A percentile compares a stretch with the other conserved stretches of the same genome.
Conservation (phyloP, 2,329 filamentous ascomycete genomes). For the Elsinoe australis region DNA sequence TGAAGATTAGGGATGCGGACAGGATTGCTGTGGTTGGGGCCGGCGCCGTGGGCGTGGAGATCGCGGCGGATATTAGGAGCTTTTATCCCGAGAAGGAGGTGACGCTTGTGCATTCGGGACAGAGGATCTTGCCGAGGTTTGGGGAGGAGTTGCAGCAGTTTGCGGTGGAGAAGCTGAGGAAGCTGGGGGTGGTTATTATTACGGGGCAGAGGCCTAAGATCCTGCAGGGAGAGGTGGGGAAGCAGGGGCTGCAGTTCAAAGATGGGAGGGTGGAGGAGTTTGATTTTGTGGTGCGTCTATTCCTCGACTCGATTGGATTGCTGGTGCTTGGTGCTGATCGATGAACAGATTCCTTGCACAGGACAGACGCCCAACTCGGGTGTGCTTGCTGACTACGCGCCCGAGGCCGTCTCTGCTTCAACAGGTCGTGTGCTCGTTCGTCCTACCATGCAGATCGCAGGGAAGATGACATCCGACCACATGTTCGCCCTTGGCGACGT, state of each 20-base stretch:
- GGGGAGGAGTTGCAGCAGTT: conserved; percentile 35
- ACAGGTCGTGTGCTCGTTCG: conserved; percentile 26
- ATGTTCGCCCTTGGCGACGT: conserved; percentile 59
- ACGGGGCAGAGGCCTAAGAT: conserved; percentile 33
- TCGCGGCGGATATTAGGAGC: conserved; percentile 53
- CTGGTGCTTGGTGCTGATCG: too few species aligned
- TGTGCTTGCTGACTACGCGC: conserved; percentile 40
- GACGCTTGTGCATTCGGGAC: conserved; percentile 51
- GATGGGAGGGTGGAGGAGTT: conserved; percentile 26
- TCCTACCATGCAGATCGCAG: conserved; percentile 53
- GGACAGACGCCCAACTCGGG: conserved; percentile 51
- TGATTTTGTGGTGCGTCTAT: conserved; percentile 40
- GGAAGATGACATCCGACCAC: conserved; percentile 39
- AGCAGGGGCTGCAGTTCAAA: conserved; percentile 21
- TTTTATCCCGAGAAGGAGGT: conserved; percentile 50
- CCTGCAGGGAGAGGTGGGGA: conserved; percentile 9
- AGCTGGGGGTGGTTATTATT: conserved; percentile 45
- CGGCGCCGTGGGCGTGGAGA: conserved; percentile 55
- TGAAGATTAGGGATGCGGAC: background rate
- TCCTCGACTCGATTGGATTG: too few species aligned
- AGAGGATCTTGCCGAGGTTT: conserved; percentile 47
- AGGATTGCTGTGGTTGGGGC: conserved; percentile 39
- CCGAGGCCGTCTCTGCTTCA: conserved; percentile 22
- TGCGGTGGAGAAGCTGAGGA: conserved; percentile 37
- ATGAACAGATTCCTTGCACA: conserved; percentile 54